Conservation (phyloP, 352 stramenopile species). For the Phytophthora palmivora region DNA sequence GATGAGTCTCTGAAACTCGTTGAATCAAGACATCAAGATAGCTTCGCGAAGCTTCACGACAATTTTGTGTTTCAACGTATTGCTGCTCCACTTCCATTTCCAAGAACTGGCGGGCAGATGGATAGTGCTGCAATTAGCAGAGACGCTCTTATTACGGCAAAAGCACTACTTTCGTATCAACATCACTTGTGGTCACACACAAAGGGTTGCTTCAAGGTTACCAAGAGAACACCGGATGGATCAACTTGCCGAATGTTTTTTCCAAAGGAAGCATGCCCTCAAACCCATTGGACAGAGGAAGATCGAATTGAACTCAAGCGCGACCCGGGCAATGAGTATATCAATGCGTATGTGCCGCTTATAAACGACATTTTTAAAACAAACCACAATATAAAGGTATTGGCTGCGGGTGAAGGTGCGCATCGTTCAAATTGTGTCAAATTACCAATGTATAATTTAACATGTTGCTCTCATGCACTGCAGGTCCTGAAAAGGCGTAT, state of each 20-base stretch:
- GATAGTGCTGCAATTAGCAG: not conserved
- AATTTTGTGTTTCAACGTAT: constrained; percentile 3
- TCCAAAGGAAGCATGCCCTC: not conserved
- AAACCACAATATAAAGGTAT: constrained; percentile 9
- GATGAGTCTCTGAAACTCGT: not conserved
- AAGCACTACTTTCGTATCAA: not conserved
- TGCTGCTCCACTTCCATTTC: no score
- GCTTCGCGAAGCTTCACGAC: no score
- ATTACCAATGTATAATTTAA: not conserved
- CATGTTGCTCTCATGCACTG: no score
- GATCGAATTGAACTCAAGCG: not conserved
- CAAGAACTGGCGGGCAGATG: no score
- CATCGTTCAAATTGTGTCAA: not conserved
- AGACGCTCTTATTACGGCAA: not conserved
- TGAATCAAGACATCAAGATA: not conserved
- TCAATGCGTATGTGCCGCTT: constrained; percentile 5
- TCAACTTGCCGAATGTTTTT: constrained; percentile 1
- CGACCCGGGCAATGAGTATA: not conserved
- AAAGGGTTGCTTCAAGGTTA: not conserved
- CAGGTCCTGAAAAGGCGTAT: not conserved
- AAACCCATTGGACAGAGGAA: not conserved
- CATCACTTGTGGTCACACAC: not conserved
- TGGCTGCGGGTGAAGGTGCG: constrained; percentile 4
- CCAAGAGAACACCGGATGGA: not conserved
- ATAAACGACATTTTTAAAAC: not conserved